phyloP scores from a whole-genome alignment of 768 basidiomycete species.

The Xanthoconium purpureum region DNA sequence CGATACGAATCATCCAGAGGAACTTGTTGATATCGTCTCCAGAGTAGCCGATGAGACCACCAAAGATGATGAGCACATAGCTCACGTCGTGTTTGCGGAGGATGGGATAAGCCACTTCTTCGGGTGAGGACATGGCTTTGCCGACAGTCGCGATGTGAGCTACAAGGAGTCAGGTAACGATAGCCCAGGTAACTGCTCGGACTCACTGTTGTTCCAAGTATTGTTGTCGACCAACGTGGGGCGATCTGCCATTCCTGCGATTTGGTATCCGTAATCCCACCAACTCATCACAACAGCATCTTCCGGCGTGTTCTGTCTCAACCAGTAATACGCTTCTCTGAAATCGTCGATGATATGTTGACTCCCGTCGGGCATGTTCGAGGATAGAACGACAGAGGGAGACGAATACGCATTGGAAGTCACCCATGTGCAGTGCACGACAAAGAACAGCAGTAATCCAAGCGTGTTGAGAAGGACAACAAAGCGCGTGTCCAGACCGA shows the following conservation, averaged over 20 bases:
- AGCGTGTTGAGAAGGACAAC: constrained; percentile 71
- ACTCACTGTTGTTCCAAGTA: constrained; percentile 98
- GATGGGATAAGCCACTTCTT: constrained; percentile 97
- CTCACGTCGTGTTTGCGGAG: constrained; percentile 96
- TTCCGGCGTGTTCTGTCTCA: constrained; percentile 90
- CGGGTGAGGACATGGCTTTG: constrained; percentile 92
- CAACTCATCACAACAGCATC: constrained; percentile 96
- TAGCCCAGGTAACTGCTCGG: background rate
- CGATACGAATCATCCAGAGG: constrained; percentile 96
- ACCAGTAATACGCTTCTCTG: constrained; percentile 98
- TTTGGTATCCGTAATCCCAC: constrained; percentile 99
- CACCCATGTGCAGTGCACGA: constrained; percentile 95
- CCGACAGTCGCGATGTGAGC: constrained; percentile 99
- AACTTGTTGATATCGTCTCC: constrained; percentile 99
- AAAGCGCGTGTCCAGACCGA: constrained; percentile 80
- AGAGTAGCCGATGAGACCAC: constrained; percentile 93
- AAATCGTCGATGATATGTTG: constrained; percentile 98
- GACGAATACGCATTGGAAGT: constrained; percentile 95
- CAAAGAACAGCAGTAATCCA: constrained; percentile 83
- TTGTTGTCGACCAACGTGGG: constrained; percentile 98
- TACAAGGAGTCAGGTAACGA: constrained; percentile 28
- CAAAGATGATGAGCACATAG: constrained; percentile 96
- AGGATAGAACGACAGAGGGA: constrained; percentile 92
- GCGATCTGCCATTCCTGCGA: constrained; percentile 97
- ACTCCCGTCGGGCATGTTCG: constrained; percentile 73